Evolutionary conservation across 2,329 filamentous ascomycete species (phyloP), one percentile per base, ranked within the genome.

Genomic region (Fusarium succisae): DNA sequence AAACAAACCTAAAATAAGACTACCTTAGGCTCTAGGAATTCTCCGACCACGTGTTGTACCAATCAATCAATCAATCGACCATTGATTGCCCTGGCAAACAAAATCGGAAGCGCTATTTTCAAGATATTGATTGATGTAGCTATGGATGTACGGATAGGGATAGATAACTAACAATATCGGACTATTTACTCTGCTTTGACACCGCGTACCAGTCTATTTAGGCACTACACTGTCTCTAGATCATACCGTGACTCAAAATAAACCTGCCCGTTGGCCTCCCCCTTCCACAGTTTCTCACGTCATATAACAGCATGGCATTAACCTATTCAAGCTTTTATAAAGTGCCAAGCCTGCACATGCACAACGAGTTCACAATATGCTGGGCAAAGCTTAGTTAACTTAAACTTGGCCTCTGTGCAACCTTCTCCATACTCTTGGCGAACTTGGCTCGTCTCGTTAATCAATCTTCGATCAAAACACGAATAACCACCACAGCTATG

Each of bases 331-430:
- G 75, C 76, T 72, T 55, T 77, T 75, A 57, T 53, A 66, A 50
- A 57, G 28, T 63, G 76, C 76, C 76, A 78, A 78, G 75, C 50
- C 76, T 73, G 66, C 69, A 61, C 51, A 48, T 70, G 66, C 66
- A 54, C 66, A 70, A 55, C 67, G 53, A 63, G 47, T 48, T 45
- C 56, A 57, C 20, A 44, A 63, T 41, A 26, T 73, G 75, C 80
- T 81, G 79, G 81, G 78, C 78, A 79, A 80, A 80, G 78, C 78
- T 80, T 38, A 38, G 32, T 32, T 32, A 15, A 51, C 30, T 44
- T 44, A 43, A 37, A 68, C 66, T 66, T 76, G 68, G 70, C 70
- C 73, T 69, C 48, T 74, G 65, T 50, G 59, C 57, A 68, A 62
- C 39, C 63, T 62, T 76, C 70, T 77, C 70, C 73, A 69, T 60